Evolutionary conservation across 1,139 yeast genomes (phyloP).

Genomic region (Kodamaea sp.): DNA sequence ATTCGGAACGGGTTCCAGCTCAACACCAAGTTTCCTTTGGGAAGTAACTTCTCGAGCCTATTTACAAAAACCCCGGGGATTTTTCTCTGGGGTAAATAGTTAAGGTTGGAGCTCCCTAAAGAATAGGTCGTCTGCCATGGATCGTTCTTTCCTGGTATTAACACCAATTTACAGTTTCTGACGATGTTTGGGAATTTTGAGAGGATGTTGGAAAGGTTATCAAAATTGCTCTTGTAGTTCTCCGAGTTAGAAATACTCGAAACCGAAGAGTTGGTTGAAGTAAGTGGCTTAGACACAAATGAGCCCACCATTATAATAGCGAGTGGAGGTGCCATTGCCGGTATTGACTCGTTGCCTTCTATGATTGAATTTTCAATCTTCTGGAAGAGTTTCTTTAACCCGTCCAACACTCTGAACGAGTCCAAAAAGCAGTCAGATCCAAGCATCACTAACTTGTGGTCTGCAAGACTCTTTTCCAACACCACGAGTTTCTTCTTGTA

Average conservation of each 20-base stretch:
- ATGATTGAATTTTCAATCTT: conserved; percentile 46
- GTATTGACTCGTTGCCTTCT: conserved; percentile 26
- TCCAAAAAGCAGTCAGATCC: conserved; percentile 78
- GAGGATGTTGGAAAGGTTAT: conserved; percentile 63
- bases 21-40: conserved; percentile 50
- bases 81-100: conserved; percentile 67
- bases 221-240: conserved; percentile 72
- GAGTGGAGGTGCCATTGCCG: conserved; percentile 51
- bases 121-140: conserved; percentile 85
- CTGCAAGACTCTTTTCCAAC: conserved; percentile 55
- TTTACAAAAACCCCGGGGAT: conserved; percentile 73
- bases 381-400: conserved; percentile 58
- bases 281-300: conserved; percentile 66
- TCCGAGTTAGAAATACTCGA: conserved; percentile 46
- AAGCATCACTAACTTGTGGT: conserved; percentile 64
- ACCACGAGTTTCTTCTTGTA: conserved; percentile 55
- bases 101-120: conserved; percentile 60
- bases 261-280: conserved; percentile 43
- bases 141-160: conserved; percentile 88
- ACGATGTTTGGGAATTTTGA: conserved; percentile 35
- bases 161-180: conserved; percentile 48
- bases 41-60: conserved; percentile 63
- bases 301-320: conserved; percentile 55
- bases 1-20: conserved; percentile 82
- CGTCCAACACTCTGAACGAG: conserved; percentile 50